These are phyloP conservation scores for Aspergillus latus DNA, from an alignment of 2,329 filamentous ascomycete species.

Conservation along the genomic window DNA sequence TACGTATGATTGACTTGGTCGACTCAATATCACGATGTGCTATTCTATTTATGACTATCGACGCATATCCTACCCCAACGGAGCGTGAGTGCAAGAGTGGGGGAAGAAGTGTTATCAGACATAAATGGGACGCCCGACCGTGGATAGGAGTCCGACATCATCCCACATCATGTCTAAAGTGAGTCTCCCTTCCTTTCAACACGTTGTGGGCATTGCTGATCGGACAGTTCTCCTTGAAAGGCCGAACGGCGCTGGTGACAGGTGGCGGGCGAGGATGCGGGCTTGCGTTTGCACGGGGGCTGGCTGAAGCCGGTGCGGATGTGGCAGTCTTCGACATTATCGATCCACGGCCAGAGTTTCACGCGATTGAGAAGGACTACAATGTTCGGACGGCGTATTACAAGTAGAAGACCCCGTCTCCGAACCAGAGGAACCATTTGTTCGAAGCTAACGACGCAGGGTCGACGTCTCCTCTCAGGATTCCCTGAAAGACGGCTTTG, in stretches of 20 bases:
- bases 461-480: conserved; percentile 43
- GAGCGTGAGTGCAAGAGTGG: neutral
- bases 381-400: conserved; percentile 47
- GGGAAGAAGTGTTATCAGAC: neutral
- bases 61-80: neutral
- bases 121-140: conserved; percentile 9
- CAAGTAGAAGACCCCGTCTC: conserved; percentile 22
- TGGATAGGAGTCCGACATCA: neutral
- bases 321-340: conserved; percentile 51
- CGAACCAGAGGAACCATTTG: neutral
- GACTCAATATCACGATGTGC: neutral
- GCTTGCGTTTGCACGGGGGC: conserved; percentile 45
- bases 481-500: conserved; percentile 34
- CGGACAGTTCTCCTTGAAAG: conserved; percentile 51
- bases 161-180: conserved; percentile 26
- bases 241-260: conserved; percentile 49
- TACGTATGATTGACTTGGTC: neutral
- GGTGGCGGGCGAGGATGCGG: conserved; percentile 50
- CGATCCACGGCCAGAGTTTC: conserved; percentile 39
- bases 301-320: conserved; percentile 49
- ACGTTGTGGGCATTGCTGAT: conserved; percentile 4
- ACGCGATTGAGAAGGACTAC: conserved; percentile 43
- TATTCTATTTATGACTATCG: neutral
- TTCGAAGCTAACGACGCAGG: conserved; percentile 17
- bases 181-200: neutral